Evolutionary conservation across 768 basidiomycete genomes (phyloP), one percentile per base, ranked within the genome.

Genomic region (Agrocybe pediades): DNA sequence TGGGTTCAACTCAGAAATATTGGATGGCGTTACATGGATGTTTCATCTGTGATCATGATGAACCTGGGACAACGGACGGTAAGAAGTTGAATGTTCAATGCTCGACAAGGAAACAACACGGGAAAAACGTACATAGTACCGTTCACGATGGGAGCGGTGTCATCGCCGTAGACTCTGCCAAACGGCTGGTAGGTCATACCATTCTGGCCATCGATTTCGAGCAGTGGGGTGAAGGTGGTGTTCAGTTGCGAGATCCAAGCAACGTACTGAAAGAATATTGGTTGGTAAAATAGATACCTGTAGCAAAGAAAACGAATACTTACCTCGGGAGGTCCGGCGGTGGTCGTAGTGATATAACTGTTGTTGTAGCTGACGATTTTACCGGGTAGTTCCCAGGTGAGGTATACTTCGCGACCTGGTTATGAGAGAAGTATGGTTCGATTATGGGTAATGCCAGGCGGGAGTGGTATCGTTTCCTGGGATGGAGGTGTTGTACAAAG

Each of bases 201-300:
- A n/a, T 70, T 68, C 58, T 74, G 73, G 19, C 72, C 73, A 51
- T 70, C 69, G 50, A 76, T 59, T 46, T 78, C 70, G 26, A 63
- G 59, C 42, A 86, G 69, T 0, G 77, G 73, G 4, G 80, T 78
- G 69, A 78, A 85, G 6, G 84, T 85, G 13, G 74, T 75, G 71
- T 85, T 87, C 50, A 85, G 67, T 64, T 86, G 83, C 20, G 74
- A 77, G 49, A 85, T 78, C 79, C 83, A 86, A 2, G 80, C 80
- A 6, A 75, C 79, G 54, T 70, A 84, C 75, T 79, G 46, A n/a
- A 9, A 24, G 4, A 30, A 51, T 33, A 46, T 13, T 29, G 23
- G 29, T 30, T 24, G 6, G 29, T 51, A 9, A 53, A 25, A 29
- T 13, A 29, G 17, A 6, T 30, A 9, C 23, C 9, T 9, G 15